Conservation (phyloP, 192 early-diverging fungal genomes). For the Backusella circina region DNA sequence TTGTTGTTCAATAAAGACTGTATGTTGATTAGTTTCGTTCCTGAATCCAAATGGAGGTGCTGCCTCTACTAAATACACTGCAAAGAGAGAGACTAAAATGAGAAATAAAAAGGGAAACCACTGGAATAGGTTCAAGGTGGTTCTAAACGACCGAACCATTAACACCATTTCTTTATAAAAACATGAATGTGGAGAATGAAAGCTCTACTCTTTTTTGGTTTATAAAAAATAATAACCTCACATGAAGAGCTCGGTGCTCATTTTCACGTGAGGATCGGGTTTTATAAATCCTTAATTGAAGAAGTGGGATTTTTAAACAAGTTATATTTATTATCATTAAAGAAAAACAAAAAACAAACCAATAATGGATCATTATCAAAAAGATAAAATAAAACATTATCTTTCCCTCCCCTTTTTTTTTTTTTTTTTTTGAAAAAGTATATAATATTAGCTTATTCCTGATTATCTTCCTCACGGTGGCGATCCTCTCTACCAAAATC, state of each 20-base stretch:
- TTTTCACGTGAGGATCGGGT: background rate
- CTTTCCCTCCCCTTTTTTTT: too few relatives aligned
- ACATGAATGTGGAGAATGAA: background rate
- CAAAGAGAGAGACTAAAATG: constrained; percentile 4
- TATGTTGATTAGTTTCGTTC: background rate
- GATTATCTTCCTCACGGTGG: background rate
- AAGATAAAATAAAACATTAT: too few relatives aligned
- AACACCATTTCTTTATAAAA: background rate
- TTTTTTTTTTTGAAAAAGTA: too few relatives aligned
- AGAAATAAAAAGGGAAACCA: background rate
- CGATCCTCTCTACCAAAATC: background rate
- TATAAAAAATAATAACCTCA: background rate
- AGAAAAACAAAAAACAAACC: too few relatives aligned
- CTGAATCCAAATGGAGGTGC: background rate
- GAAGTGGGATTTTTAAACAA: too few relatives aligned
- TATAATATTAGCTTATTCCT: background rate
- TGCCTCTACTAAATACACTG: background rate
- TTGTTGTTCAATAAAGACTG: background rate
- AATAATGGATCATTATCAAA: too few relatives aligned
- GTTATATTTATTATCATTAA: too few relatives aligned
- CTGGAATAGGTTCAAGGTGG: background rate
- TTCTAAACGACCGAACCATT: constrained; percentile 12
- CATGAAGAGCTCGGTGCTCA: background rate
- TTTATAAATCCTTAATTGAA: background rate
- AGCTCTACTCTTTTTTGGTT: too few relatives aligned